phyloP scores from a whole-genome alignment of 345 rosid genomes.

The Boechera stricta region DNA sequence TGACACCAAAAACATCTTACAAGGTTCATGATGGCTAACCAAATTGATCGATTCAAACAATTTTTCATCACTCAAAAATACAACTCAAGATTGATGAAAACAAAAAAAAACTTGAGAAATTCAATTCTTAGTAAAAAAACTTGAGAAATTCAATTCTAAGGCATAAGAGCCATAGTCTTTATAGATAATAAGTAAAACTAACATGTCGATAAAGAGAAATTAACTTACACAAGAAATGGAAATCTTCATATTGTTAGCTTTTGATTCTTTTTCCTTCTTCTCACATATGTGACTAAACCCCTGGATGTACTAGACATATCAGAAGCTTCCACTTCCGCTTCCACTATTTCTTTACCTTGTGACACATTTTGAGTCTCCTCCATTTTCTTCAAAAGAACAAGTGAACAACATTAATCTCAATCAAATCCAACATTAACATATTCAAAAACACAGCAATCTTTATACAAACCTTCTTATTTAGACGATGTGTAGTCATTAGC shows the following conservation, averaged over 20 bases:
- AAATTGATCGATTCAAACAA: background rate
- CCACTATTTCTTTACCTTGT: background rate
- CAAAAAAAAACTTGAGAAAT: too few relatives aligned
- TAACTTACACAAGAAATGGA: background rate
- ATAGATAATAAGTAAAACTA: too few relatives aligned
- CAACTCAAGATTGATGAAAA: background rate
- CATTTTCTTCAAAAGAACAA: slow-evolving; percentile 4
- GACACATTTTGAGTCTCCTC: slow-evolving; percentile 4
- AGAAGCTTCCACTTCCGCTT: background rate
- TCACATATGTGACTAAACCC: background rate
- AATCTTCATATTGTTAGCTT: background rate
- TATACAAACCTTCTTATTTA: background rate
- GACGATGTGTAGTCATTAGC: background rate
- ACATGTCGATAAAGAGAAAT: too few relatives aligned
- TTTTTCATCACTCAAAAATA: background rate
- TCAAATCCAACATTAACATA: background rate
- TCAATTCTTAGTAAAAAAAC: too few relatives aligned
- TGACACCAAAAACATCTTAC: background rate
- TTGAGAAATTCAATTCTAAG: too few relatives aligned
- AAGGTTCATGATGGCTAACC: background rate
- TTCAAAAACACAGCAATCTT: background rate
- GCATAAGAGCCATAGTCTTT: too few relatives aligned
- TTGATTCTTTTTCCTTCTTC: background rate
- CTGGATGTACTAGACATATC: background rate
- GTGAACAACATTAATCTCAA: background rate